These are phyloP conservation scores for Calocybe cyanea DNA, from an alignment of 768 basidiomycete genomes.

Conservation along the genomic window DNA sequence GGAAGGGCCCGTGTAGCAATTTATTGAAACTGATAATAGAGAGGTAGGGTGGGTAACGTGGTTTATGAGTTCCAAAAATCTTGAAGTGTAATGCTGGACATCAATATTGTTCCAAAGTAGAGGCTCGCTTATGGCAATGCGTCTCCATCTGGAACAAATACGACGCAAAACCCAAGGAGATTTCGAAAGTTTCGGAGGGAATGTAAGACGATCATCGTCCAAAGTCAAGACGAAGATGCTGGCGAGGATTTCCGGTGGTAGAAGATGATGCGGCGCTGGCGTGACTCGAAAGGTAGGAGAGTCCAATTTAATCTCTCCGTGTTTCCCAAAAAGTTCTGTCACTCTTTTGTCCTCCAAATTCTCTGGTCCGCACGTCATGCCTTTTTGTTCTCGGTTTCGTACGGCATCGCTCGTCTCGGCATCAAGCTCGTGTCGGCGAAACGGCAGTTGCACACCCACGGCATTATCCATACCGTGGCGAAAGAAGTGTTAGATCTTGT, in stretches of 20 bases:
- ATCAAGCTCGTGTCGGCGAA: too few species aligned
- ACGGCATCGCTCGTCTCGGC: too few species aligned
- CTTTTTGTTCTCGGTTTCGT: too few species aligned
- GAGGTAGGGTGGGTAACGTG: background rate
- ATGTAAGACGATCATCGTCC: background rate
- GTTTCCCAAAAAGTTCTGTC: too few species aligned
- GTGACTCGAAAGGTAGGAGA: too few species aligned
- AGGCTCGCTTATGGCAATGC: conserved; percentile 1
- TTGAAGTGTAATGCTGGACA: background rate
- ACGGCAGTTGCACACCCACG: too few species aligned
- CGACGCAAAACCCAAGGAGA: background rate
- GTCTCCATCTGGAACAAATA: conserved; percentile 5
- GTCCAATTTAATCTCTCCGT: too few species aligned
- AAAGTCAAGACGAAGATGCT: conserved; percentile 2
- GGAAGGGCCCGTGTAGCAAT: background rate
- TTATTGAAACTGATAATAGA: background rate
- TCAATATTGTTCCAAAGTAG: background rate
- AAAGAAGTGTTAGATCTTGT: too few species aligned
- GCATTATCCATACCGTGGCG: too few species aligned
- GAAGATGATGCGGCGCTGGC: too few species aligned
- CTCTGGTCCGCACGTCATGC: too few species aligned
- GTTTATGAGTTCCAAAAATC: background rate
- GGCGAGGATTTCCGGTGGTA: conserved; percentile 1
- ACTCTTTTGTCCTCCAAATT: too few species aligned
- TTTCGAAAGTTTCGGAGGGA: background rate